A percentile compares a stretch with the other conserved stretches of the same genome.
Evolutionary conservation across 2,329 filamentous ascomycete genomes (phyloP).

Genomic region (Myriosclerotinia scirpicola): DNA sequence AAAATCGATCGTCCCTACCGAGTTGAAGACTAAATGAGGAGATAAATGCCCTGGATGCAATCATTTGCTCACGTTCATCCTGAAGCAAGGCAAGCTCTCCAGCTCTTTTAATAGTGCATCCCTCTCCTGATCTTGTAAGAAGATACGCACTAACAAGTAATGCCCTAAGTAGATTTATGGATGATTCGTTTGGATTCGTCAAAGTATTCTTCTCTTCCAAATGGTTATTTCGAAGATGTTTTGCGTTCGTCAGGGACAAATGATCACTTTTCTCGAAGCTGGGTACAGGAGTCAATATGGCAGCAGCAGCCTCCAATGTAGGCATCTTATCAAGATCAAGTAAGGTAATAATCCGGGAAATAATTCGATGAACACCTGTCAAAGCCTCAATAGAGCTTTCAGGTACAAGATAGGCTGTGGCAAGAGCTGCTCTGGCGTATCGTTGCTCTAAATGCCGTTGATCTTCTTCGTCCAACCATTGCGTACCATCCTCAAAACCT

Average conservation of each 20-base stretch:
- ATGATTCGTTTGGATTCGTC: slow-evolving; percentile 58
- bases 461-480: slow-evolving; percentile 60
- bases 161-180: slow-evolving; percentile 61
- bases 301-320: slow-evolving; percentile 50
- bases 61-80: slow-evolving; percentile 63
- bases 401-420: slow-evolving; percentile 66
- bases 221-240: slow-evolving; percentile 52
- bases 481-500: slow-evolving; percentile 51
- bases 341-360: slow-evolving; percentile 58
- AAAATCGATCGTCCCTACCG: slow-evolving; percentile 63
- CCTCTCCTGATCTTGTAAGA: slow-evolving; percentile 51
- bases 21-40: slow-evolving; percentile 45
- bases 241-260: slow-evolving; percentile 46
- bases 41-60: slow-evolving; percentile 52
- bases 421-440: slow-evolving; percentile 68
- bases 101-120: slow-evolving; percentile 52
- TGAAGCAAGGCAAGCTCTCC: slow-evolving; percentile 65
- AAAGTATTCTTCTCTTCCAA: slow-evolving; percentile 61
- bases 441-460: slow-evolving; percentile 59
- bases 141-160: slow-evolving; percentile 62
- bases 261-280: slow-evolving; percentile 40
- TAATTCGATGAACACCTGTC: slow-evolving; percentile 58
- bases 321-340: slow-evolving; percentile 60
- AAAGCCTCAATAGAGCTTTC: slow-evolving; percentile 59
- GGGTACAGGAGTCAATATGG: slow-evolving; percentile 47